Conservation (phyloP, 345 rosid species). For the Populus deltoides region DNA sequence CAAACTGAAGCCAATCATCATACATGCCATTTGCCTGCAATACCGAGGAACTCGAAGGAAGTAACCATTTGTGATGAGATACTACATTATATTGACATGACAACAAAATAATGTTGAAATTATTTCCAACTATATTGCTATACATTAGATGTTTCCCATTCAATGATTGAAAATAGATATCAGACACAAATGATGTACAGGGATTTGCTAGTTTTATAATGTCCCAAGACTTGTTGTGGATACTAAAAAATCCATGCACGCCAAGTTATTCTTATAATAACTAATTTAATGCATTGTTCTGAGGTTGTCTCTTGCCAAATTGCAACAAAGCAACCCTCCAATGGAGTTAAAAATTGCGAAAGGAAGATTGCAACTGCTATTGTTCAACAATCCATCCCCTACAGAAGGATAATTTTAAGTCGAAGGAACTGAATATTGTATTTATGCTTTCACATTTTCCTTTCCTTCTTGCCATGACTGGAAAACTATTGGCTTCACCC, state of each 20-base stretch:
- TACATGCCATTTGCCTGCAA: background rate
- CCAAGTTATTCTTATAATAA: no score
- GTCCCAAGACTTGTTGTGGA: background rate
- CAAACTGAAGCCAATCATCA: background rate
- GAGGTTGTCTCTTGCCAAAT: background rate
- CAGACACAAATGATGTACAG: background rate
- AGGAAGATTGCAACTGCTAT: background rate
- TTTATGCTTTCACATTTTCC: background rate
- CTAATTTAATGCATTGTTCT: background rate
- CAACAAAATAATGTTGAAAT: background rate
- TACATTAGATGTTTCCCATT: background rate
- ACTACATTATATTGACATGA: background rate
- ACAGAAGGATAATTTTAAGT: background rate
- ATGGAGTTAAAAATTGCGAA: background rate
- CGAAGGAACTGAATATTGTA: background rate
- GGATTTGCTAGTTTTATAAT: no score
- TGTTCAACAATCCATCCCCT: background rate
- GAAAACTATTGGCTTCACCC: background rate
- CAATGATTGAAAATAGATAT: background rate
- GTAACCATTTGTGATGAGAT: background rate
- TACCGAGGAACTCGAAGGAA: background rate
- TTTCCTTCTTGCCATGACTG: background rate
- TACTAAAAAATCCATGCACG: background rate
- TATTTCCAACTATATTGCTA: background rate
- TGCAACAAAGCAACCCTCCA: background rate